These are phyloP conservation scores for Fusarium lateritium DNA, from an alignment of 2,329 filamentous ascomycete genomes.

Conservation along the genomic window DNA sequence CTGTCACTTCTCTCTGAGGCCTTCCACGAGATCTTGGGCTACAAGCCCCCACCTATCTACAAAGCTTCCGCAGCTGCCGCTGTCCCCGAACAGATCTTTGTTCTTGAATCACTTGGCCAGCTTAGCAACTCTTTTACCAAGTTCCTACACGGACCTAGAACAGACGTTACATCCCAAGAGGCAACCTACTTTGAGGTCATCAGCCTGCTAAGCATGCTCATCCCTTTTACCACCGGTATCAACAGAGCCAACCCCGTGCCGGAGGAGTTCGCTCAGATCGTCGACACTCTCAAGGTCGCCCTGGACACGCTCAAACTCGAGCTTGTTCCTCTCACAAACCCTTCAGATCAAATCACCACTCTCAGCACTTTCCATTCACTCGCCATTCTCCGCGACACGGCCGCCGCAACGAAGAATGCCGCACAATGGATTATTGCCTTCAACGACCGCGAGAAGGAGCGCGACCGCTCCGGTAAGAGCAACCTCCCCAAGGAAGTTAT, in stretches of 20 bases:
- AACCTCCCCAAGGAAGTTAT: constrained; percentile 57
- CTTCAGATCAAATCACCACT: constrained; percentile 40
- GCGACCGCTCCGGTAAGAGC: constrained; percentile 57
- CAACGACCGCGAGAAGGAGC: constrained; percentile 58
- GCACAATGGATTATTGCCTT: constrained; percentile 55
- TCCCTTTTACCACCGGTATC: constrained; percentile 50
- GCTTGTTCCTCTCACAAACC: constrained; percentile 23
- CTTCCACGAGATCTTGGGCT: constrained; percentile 65
- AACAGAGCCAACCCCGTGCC: constrained; percentile 43
- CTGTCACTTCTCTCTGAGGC: constrained; percentile 65
- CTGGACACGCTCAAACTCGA: constrained; percentile 37
- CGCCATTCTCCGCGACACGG: constrained; percentile 57
- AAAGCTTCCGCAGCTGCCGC: constrained; percentile 61
- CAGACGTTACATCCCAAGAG: constrained; percentile 60
- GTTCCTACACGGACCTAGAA: constrained; percentile 53
- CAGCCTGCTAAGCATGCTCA: constrained; percentile 57
- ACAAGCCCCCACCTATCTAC: constrained; percentile 65
- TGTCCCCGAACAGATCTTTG: constrained; percentile 61
- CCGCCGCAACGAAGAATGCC: constrained; percentile 52
- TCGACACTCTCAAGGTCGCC: constrained; percentile 37
- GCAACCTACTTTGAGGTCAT: constrained; percentile 61
- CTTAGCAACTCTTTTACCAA: constrained; percentile 60
- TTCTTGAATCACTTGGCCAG: constrained; percentile 59
- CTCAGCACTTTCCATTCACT: constrained; percentile 56
- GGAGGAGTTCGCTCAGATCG: constrained; percentile 48